These are phyloP conservation scores for Aureobasidium pullulans DNA, from an alignment of 2,329 filamentous ascomycete species.

Conservation along the genomic window DNA sequence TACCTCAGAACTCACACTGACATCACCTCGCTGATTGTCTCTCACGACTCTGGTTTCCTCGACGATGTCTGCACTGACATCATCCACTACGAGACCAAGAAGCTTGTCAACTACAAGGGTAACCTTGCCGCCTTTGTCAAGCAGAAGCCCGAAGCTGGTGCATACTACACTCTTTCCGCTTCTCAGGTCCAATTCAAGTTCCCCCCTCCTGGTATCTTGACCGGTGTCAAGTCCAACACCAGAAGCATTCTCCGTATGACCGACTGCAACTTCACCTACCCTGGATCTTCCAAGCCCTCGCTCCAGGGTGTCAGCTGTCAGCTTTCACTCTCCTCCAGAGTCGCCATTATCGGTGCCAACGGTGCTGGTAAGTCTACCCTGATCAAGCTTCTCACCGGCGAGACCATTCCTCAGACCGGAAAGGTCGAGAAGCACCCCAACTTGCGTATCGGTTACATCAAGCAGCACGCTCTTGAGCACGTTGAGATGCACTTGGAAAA, in stretches of 20 bases:
- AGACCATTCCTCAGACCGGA: slow-evolving; percentile 73
- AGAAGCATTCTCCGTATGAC: slow-evolving; percentile 93
- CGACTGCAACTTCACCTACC: slow-evolving; percentile 87
- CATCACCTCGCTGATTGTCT: slow-evolving; percentile 95
- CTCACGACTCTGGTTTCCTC: slow-evolving; percentile 95
- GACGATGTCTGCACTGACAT: slow-evolving; percentile 98
- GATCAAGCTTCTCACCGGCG: slow-evolving; percentile 94
- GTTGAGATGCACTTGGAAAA: slow-evolving; percentile 99
- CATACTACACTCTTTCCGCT: slow-evolving; percentile 91
- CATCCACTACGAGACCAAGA: slow-evolving; percentile 98
- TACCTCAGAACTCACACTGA: slow-evolving; percentile 95
- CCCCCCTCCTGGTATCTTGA: slow-evolving; percentile 86
- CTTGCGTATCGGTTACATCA: slow-evolving; percentile 97
- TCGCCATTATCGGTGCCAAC: slow-evolving; percentile 94
- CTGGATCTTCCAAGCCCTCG: slow-evolving; percentile 81
- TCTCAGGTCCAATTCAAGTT: slow-evolving; percentile 95
- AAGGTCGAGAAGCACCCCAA: slow-evolving; percentile 98
- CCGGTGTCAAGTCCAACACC: slow-evolving; percentile 90
- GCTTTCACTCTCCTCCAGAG: slow-evolving; percentile 80
- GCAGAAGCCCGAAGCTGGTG: slow-evolving; percentile 87
- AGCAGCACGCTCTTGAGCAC: slow-evolving; percentile 97
- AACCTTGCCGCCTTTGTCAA: slow-evolving; percentile 80
- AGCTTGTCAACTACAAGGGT: slow-evolving; percentile 78
- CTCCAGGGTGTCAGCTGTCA: slow-evolving; percentile 80
- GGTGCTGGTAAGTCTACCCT: slow-evolving; percentile 97